Base-by-base conservation (phyloP, 2,329 filamentous ascomycete species). In the Lecanoromycetidae sp. region DNA sequence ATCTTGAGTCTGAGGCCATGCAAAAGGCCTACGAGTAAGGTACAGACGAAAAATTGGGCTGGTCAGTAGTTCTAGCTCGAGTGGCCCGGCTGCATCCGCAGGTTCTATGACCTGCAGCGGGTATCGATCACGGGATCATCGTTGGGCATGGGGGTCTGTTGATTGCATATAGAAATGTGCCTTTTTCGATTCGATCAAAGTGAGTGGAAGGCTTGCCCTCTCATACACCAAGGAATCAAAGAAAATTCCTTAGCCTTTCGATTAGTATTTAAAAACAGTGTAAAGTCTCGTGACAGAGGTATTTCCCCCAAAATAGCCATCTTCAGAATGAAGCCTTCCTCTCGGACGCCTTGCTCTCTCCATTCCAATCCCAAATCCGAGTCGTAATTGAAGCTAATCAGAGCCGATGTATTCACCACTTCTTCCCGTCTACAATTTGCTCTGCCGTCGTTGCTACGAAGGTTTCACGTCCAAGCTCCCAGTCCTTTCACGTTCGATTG, bases 401-500 rank as follows among this genome's bases (percentile, higher is more conserved):
- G 33, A 30, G 22, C 34, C 9, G 13, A 22, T 15, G 30, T 40
- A 44, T 5, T 27, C 44, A 32, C 23, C 13, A 9, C 30, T 40
- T 29, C 19, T 36, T n/a, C 20, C n/a, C 30, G 27, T 47, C 33
- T 10, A 29, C 33, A 40, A 13, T 10, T 6, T 43, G 43, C 8
- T 22, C 40, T 8, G 37, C 39, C 17, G 38, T 43, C 17, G 47
- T 23, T 23, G 32, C 17, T 12, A 9, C 22, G 37, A 39, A 34
- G n/a, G 23, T n/a, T 29, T 27, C 20, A 36, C 27, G 15, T 43
- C 48, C 32, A 53, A 30, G 42, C 50, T 55, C 20, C 22, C 50
- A 2, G 48, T 46, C 37, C 41, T 49, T 19, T 50, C 52, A 15
- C 45, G 42, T 13, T 44, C 51, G 3, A 57, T 34, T 44, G 17